A percentile compares a stretch with the other conserved stretches of the same genome.
phyloP scores from a whole-genome alignment of 805 yeast species.

The Brettanomyces sp. region DNA sequence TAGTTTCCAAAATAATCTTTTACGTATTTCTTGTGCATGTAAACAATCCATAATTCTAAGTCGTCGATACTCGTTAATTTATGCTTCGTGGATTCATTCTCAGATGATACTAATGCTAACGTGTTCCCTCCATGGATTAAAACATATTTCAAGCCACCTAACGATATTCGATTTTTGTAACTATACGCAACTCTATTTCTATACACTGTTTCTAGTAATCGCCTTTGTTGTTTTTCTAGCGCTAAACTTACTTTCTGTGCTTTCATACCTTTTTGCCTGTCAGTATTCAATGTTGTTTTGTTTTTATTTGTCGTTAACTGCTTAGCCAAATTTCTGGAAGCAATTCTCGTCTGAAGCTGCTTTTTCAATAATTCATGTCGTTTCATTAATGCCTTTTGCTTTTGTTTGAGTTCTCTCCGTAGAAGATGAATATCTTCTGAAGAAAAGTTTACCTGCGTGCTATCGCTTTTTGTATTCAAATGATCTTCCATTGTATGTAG shows the following conservation, averaged over 20 bases:
- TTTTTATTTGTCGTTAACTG: neutral
- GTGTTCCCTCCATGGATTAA: constrained; percentile 30
- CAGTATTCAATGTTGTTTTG: neutral
- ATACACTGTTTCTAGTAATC: constrained; percentile 6
- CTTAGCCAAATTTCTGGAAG: neutral
- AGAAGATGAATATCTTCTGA: no score
- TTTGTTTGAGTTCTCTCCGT: neutral
- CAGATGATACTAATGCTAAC: constrained; percentile 29
- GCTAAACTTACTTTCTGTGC: neutral
- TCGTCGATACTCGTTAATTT: constrained; percentile 11
- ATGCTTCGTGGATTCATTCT: constrained; percentile 6
- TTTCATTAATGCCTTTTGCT: neutral
- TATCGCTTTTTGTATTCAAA: no score
- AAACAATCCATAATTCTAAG: constrained; percentile 10
- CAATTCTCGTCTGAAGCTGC: neutral
- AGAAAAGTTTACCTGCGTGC: no score
- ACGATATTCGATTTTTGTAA: constrained; percentile 33
- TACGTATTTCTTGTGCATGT: constrained; percentile 12
- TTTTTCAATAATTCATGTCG: neutral
- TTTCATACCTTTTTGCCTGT: neutral
- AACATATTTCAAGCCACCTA: constrained; percentile 37
- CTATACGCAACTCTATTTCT: constrained; percentile 30
- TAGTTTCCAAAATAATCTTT: constrained; percentile 19
- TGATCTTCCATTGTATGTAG: no score
- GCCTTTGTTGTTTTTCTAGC: neutral